Base-by-base conservation (phyloP, 2,329 filamentous ascomycete species). In the Aspergillus sp. region DNA sequence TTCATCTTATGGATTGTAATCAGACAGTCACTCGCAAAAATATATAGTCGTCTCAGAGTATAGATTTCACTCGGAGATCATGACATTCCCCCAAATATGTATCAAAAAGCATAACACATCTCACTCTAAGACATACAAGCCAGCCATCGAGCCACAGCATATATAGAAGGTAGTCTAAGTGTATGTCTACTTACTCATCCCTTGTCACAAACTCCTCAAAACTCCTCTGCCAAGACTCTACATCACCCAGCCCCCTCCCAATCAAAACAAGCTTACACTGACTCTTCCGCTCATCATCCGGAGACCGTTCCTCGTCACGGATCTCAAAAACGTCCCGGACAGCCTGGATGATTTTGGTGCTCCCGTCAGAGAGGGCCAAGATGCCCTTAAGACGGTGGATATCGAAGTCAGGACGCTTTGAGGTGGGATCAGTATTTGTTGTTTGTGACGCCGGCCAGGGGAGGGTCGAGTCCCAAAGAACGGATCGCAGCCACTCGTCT, bases 261-360 rank as follows among this genome's bases (percentile, higher is more conserved):
- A 83, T 83, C 30, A 83, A 68, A 13, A 83, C 80, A 64, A 83
- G 73, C 68, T 81, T 82, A 60, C 76, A 79, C 38, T 73, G 69
- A 47, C 63, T 64, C 45, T 74, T 61, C n/a, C 17, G 31, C 54
- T 57, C 22, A 13, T 41, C 72, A 22, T 67, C 59, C 7, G 65
- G 57, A 2, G 61, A 64, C n/a, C 74, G 69, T 15, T 19, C 19
- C 30, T 71, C 68, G 67, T 97, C 92, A 25, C 92, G 86, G 25
- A 98, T 90, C 71, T 99, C 95, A 75, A 98, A 99, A 17, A 98
- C 85, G 69, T 97, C 94, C 57, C 94, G 83, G 1, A 99, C 95
- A 2, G 93, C 95, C 76, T 99, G 95, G 7, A 98, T 83, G 65
- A 98, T 87, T 73, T 92, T 91, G 48, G 87, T 80, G 0, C 82